Evolutionary conservation across 176 grass and related monocot genomes (phyloP), one percentile per base, ranked within the genome.

Genomic region (Zoysia japonica): DNA sequence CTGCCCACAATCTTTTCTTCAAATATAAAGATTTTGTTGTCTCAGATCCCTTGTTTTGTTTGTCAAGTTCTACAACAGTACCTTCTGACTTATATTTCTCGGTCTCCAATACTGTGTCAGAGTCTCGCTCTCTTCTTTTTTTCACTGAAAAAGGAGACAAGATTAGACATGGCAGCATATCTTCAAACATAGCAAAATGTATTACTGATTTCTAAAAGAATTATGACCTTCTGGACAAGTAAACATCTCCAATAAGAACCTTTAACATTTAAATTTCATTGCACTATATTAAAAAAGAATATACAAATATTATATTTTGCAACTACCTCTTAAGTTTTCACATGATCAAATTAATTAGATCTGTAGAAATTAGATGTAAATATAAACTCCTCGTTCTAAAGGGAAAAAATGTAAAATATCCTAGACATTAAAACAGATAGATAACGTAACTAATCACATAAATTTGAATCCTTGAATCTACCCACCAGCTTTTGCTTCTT

Each of bases 401-500:
- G 48, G 9, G n/a, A 41, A 28, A 7, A 36, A 61, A 36, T 9
- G n/a, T 60, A 19, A 3, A 10, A 61, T 61, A 20, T 5, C 8
- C 35, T 61, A 11, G 20, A 36, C 36, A 36, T 61, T 11, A 2
- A 28, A 36, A 36, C 8, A 35, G 3, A 0, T 44, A 20, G 36
- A 36, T 6, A 46, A 61, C 10, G 4, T 49, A 69, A 62, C 71
- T 57, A 48, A 72, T 54, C 37, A 53, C 17, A 56, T 69, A 1
- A 19, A 61, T 61, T 65, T 43, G 17, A 49, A 61, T 79, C 40
- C 46, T 74, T 78, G 13, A 74, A 70, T 44, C 16, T 61, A 89
- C 82, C 20, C 69, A 93, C 93, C 90, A 17, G 76, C 67, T 97
- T 97, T 90, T 61, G 63, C 83, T 50, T 93, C 88, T 68, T 97